Conservation (phyloP, 2,329 filamentous ascomycete genomes). For the Juglanconis sp. region DNA sequence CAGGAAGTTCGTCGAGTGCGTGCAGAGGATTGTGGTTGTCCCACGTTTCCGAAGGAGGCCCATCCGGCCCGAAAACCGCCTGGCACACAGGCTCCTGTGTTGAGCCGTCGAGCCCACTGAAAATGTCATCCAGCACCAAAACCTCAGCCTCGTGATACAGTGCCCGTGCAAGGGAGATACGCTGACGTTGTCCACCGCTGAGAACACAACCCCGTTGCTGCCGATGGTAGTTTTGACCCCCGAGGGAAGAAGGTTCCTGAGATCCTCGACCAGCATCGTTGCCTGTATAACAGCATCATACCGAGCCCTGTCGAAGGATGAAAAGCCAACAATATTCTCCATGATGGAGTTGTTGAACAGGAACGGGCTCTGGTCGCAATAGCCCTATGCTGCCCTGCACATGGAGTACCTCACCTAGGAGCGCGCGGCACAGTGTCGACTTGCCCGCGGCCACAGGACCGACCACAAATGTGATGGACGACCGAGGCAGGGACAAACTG, state of each 20-base stretch:
- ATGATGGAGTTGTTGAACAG: conserved; percentile 10
- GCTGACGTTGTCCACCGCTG: conserved; percentile 34
- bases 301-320: conserved; percentile 20
- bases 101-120: conserved; percentile 37
- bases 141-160: conserved; percentile 24
- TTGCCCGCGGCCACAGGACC: conserved; percentile 21
- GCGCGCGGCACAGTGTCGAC: conserved; percentile 15
- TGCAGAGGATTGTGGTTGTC: too few species aligned
- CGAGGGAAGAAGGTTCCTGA: conserved; percentile 26
- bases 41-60: conserved; percentile 13
- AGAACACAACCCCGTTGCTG: conserved; percentile 32
- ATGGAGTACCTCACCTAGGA: conserved; percentile 17
- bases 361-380: conserved; percentile 27
- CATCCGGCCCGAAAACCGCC: conserved; percentile 33
- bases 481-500: too few species aligned
- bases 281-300: conserved; percentile 31
- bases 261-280: conserved; percentile 27
- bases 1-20: too few species aligned
- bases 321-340: conserved; percentile 14
- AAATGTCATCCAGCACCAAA: conserved; percentile 37
- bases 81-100: conserved; percentile 39
- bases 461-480: neutral
- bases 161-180: conserved; percentile 25
- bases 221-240: conserved; percentile 34
- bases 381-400: neutral